Conservation (phyloP, 768 basidiomycete species). For the Pisolithus microcarpus region DNA sequence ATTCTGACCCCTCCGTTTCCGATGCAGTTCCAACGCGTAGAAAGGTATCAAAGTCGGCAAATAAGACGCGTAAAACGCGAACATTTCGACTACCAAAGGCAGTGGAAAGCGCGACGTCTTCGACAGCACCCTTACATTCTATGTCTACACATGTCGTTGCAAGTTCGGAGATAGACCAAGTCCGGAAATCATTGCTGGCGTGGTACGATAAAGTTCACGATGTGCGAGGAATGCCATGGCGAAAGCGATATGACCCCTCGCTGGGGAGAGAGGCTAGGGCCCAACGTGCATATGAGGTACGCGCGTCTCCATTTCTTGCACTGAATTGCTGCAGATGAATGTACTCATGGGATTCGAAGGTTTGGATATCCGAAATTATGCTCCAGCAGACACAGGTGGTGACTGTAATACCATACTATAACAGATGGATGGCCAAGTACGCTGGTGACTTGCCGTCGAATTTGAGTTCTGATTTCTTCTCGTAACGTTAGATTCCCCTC, state of each 20-base stretch:
- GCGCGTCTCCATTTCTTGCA: slow-evolving; percentile 5
- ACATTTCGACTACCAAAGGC: slow-evolving; percentile 6
- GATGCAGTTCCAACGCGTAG: slow-evolving; percentile 5
- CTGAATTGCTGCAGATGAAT: neutral
- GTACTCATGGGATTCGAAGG: slow-evolving; percentile 33
- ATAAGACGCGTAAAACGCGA: slow-evolving; percentile 14
- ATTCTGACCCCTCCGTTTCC: slow-evolving; percentile 18
- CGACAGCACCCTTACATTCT: slow-evolving; percentile 28
- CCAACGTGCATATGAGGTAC: slow-evolving; percentile 88
- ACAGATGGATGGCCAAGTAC: slow-evolving; percentile 77
- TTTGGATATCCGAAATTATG: slow-evolving; percentile 93
- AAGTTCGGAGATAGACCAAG: slow-evolving; percentile 21
- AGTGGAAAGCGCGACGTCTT: neutral
- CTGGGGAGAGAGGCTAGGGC: slow-evolving; percentile 53
- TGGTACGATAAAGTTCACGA: slow-evolving; percentile 73
- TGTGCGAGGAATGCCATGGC: slow-evolving; percentile 85
- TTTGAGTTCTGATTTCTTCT: too few species aligned
- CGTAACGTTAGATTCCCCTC: slow-evolving; percentile 63
- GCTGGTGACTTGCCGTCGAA: slow-evolving; percentile 13
- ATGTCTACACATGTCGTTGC: slow-evolving; percentile 44
- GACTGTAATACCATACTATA: slow-evolving; percentile 93
- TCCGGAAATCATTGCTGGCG: slow-evolving; percentile 43
- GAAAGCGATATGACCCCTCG: slow-evolving; percentile 58
- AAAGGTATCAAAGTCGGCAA: slow-evolving; percentile 2
- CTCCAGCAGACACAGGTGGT: slow-evolving; percentile 92